Conservation (phyloP, 2,329 filamentous ascomycete genomes). For the Dactylella cylindrospora region DNA sequence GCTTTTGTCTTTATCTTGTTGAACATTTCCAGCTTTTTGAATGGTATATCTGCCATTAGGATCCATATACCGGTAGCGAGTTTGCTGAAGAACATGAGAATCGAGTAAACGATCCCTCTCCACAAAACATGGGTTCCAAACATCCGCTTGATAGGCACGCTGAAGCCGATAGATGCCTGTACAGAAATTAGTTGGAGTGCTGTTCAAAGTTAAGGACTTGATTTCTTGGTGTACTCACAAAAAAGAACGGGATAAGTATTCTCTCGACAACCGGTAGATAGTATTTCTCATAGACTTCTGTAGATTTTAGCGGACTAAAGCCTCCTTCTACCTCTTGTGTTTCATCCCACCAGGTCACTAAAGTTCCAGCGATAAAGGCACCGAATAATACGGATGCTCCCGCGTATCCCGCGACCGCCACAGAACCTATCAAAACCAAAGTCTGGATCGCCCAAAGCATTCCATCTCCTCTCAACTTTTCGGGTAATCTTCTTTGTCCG, state of each 20-base stretch:
- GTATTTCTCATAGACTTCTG: constrained; percentile 53
- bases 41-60: constrained; percentile 50
- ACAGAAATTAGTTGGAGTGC: neutral
- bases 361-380: constrained; percentile 64
- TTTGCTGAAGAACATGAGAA: constrained; percentile 69
- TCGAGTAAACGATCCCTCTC: constrained; percentile 70
- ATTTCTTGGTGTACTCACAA: constrained; percentile 56
- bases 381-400: constrained; percentile 66
- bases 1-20: constrained; percentile 20
- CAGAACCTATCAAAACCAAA: constrained; percentile 56
- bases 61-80: constrained; percentile 64
- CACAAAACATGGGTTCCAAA: constrained; percentile 67
- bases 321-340: neutral
- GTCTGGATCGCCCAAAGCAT: constrained; percentile 57
- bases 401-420: constrained; percentile 61
- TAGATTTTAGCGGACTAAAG: neutral
- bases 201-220: neutral
- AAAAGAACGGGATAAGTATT: constrained; percentile 71
- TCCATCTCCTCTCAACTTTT: constrained; percentile 48
- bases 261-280: constrained; percentile 53
- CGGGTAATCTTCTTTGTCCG: constrained; percentile 41
- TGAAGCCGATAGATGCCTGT: constrained; percentile 69
- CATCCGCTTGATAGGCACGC: constrained; percentile 71
- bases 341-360: constrained; percentile 63
- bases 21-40: constrained; percentile 1